Base-by-base conservation (phyloP, 2,329 filamentous ascomycete genomes). In the Colletotrichum noveboracense region DNA sequence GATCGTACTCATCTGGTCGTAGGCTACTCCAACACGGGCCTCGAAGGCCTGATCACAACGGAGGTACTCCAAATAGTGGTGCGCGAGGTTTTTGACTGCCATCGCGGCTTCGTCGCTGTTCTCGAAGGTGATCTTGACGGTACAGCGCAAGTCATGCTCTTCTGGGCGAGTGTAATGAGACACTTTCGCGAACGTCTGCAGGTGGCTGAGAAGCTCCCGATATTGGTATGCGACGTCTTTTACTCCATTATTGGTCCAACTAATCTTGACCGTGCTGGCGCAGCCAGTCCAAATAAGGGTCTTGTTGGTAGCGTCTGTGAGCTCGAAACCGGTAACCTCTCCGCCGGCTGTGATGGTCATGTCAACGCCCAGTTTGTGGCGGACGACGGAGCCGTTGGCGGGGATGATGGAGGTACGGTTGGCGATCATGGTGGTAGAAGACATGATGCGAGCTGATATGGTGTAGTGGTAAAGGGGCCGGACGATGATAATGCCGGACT, bases 161-260 rank as follows among this genome's bases (percentile, higher is more conserved):
- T 48, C 38, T 9, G 18, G 18, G 0, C 38, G 3, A n/a, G 18
- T n/a, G 38, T n/a, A n/a, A 1, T 48, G 3, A n/a, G 2, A 2
- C 4, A 48, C 0, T 0, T 2, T n/a, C 5, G 1, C 2, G 18
- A 48, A 48, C 18, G 1, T 7, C 18, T 2, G 9, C 38, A 48
- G 0, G 38, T 48, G 1, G 9, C 9, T n/a, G 38, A 48, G 38
- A 21, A 48, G 38, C 1, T 1, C 0, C 18, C 2, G 0, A 3
- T 48, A 48, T 6, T 48, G 38, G 38, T n/a, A 0, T 18, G 38
- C 38, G 5, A 43, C 38, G 38, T 6, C 3, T 43, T 1, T 43
- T 6, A 9, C 8, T 43, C 8, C 38, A n/a, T 43, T 0, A 3
- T n/a, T 18, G 5, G 0, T 0, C 38, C 38, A 48, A 48, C 6